Conservation (phyloP, 140 eudicot genomes). For the Stevia rebaudiana region DNA sequence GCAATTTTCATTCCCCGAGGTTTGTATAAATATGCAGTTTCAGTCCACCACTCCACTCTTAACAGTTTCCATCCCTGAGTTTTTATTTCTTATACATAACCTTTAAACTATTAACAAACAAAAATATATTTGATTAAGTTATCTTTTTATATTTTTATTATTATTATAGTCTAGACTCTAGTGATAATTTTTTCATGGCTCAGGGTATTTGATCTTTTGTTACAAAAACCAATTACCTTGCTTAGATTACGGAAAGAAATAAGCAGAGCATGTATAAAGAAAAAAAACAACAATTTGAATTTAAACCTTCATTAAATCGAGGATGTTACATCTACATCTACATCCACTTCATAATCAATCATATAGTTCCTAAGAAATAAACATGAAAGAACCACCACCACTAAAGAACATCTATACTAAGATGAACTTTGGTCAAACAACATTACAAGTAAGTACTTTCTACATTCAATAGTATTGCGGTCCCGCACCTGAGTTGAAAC, state of each 20-base stretch:
- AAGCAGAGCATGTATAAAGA: background rate
- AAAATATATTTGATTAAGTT: too few species aligned
- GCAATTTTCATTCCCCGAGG: too few species aligned
- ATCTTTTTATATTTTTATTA: too few species aligned
- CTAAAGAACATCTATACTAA: slow-evolving; percentile 26
- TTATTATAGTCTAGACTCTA: too few species aligned
- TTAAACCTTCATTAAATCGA: slow-evolving; percentile 22
- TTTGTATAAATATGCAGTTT: too few species aligned
- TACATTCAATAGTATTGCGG: slow-evolving; percentile 28
- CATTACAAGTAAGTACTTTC: background rate
- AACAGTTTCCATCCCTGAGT: too few species aligned
- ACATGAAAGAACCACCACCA: slow-evolving; percentile 25
- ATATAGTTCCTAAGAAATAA: slow-evolving; percentile 15
- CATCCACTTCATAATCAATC: slow-evolving; percentile 21
- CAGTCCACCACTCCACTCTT: too few species aligned
- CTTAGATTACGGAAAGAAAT: background rate
- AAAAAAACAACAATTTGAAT: slow-evolving; percentile 2
- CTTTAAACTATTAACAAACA: too few species aligned
- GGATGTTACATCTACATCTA: slow-evolving; percentile 20
- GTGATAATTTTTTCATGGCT: too few species aligned
- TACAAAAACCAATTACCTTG: background rate
- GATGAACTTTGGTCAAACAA: slow-evolving; percentile 31
- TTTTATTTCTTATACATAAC: too few species aligned
- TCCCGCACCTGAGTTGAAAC: slow-evolving; percentile 22
- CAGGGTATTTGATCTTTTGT: too few species aligned